Evolutionary conservation across 2,329 filamentous ascomycete genomes (phyloP), one percentile per base, ranked within the genome.

Genomic region (Epichloe sp.): DNA sequence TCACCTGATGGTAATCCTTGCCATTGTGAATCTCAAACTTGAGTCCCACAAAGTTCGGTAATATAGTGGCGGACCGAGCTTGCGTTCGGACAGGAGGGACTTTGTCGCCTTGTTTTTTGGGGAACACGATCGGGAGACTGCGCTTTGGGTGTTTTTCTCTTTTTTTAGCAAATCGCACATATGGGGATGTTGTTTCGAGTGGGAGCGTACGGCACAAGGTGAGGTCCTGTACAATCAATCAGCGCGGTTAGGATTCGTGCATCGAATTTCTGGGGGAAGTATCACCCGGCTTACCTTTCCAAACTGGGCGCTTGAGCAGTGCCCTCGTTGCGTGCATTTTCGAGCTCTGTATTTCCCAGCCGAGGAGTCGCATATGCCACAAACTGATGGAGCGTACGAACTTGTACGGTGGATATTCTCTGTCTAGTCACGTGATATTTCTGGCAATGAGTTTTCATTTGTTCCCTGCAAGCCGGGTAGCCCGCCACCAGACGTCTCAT

Each of bases 1-100:
- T 77, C 50, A 95, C 77, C 59, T 93, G 86, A 60, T 84, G 72
- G 68, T 95, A 95, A 35, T 78, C 78, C 73, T 93, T 95, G 62
- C 90, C 90, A 66, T 95, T 95, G 72, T 96, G 85, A 53, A 96
- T 80, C 68, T 90, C 85, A 68, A 96, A 96, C 65, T 82, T 83
- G 61, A 95, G 73, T 14, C 89, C 89, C 50, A 96, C 88, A 65
- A 95, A 95, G 69, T 86, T 94, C 56, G 90, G 90, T 52, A 95
- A 77, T 61, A 96, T 93, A 5, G 89, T 95, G 35, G 90, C 90
- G 52, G 85, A 79, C 57, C 90, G 86, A 38, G 89, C 89, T 67
- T 91, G 86, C 15, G 90, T 96, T 63, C 80, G 83, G 66, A 96
- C 90, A 12, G 88, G 85, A 40, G 78, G 79, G 4, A 78, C 73